These are phyloP conservation scores for Coemansia sp. DNA, from an alignment of 192 early-diverging fungal species.

Conservation along the genomic window DNA sequence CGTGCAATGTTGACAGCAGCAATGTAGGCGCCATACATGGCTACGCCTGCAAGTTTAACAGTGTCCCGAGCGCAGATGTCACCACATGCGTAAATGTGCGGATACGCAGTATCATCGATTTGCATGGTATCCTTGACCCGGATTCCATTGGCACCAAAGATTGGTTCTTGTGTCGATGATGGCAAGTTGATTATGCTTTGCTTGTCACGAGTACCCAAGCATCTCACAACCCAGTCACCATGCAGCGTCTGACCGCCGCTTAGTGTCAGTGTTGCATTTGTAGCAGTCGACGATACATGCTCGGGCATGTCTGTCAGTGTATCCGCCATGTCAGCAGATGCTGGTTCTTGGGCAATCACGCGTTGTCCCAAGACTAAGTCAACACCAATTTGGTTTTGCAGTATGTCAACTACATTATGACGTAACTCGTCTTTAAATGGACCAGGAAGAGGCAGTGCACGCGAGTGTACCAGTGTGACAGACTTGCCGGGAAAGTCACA, in stretches of 20 bases:
- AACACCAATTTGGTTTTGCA: conserved; percentile 30
- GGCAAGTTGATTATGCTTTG: conserved; percentile 7
- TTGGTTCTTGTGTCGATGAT: not conserved
- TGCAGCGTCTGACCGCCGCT: conserved; percentile 6
- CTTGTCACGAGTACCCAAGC: conserved; percentile 20
- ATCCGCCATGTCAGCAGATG: conserved; percentile 21
- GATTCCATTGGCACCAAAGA: conserved; percentile 20
- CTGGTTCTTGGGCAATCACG: conserved; percentile 19
- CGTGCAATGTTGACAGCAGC: conserved; percentile 44
- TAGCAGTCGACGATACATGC: not conserved
- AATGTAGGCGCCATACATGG: conserved; percentile 43
- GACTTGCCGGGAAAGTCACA: conserved; percentile 39
- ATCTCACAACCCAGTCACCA: conserved; percentile 29
- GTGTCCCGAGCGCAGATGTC: conserved; percentile 59
- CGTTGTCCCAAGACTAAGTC: conserved; percentile 32
- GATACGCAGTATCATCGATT: conserved; percentile 54
- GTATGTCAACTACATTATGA: conserved; percentile 13
- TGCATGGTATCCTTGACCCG: conserved; percentile 70
- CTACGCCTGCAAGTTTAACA: conserved; percentile 45
- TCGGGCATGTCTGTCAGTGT: conserved; percentile 1
- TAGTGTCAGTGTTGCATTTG: conserved; percentile 16
- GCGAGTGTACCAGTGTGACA: conserved; percentile 45
- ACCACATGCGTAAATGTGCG: conserved; percentile 73
- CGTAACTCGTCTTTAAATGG: conserved; percentile 43
- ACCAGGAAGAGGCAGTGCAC: conserved; percentile 21